These are phyloP conservation scores for Starmera stellimalicola DNA, from an alignment of 1,139 yeast species.

Conservation along the genomic window DNA sequence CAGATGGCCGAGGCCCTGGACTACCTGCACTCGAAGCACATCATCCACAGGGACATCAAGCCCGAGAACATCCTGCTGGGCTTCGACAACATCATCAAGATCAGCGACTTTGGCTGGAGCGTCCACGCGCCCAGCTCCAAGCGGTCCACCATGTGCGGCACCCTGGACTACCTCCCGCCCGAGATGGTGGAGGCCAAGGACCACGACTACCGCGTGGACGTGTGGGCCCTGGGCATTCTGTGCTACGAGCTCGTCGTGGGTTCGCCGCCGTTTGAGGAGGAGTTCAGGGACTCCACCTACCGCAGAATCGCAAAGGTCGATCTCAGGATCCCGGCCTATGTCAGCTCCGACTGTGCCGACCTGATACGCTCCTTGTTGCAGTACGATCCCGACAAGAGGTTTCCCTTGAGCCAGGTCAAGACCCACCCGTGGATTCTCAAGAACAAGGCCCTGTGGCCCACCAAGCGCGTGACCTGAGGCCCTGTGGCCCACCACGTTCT, in stretches of 20 bases:
- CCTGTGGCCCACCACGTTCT: background rate
- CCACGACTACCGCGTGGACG: constrained; percentile 74
- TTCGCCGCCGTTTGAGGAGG: constrained; percentile 85
- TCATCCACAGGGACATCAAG: constrained; percentile 86
- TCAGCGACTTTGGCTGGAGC: constrained; percentile 97
- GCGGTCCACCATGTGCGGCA: constrained; percentile 86
- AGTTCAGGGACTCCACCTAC: constrained; percentile 62
- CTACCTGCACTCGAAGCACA: constrained; percentile 67
- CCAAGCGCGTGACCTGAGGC: constrained; percentile 8
- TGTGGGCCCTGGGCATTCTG: constrained; percentile 89
- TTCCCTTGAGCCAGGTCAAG: constrained; percentile 50
- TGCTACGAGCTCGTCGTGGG: constrained; percentile 86
- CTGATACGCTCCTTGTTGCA: constrained; percentile 49
- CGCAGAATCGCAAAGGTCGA: constrained; percentile 73
- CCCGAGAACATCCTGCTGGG: constrained; percentile 84
- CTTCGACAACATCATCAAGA: constrained; percentile 60
- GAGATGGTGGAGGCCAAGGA: constrained; percentile 85
- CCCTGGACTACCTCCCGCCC: constrained; percentile 89
- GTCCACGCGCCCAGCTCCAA: constrained; percentile 51
- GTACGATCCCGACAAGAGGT: constrained; percentile 60
- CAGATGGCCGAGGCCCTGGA: constrained; percentile 77
- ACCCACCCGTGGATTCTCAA: constrained; percentile 77
- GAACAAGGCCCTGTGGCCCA: constrained; percentile 45
- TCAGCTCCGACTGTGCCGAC: constrained; percentile 70
- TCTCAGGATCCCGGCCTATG: constrained; percentile 57